phyloP scores from a whole-genome alignment of 768 basidiomycete genomes.

The Suillus americanus region DNA sequence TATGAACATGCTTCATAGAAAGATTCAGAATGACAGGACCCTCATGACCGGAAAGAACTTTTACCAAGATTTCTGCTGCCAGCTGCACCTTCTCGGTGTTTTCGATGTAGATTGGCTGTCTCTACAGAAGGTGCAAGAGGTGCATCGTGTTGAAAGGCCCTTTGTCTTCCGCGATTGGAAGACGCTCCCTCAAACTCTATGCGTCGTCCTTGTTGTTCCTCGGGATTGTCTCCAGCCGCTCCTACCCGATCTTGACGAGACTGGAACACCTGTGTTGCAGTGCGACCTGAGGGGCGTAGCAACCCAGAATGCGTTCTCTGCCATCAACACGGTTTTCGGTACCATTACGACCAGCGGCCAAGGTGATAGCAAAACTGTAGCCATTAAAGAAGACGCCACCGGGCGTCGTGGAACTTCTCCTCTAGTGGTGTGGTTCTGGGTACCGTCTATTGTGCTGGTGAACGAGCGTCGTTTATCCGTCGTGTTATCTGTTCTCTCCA shows the following conservation, averaged over 20 bases:
- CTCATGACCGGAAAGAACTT: constrained; percentile 29
- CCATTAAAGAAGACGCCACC: constrained; percentile 16
- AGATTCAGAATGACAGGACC: constrained; percentile 12
- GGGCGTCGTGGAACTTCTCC: constrained; percentile 18
- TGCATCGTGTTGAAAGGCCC: constrained; percentile 9
- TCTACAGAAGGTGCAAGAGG: constrained; percentile 9
- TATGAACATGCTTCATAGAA: constrained; percentile 34
- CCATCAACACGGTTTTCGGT: constrained; percentile 22
- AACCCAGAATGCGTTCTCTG: constrained; percentile 17
- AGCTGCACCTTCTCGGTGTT: constrained; percentile 42
- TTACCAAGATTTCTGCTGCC: constrained; percentile 48
- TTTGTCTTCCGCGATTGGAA: constrained; percentile 32
- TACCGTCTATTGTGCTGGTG: constrained; percentile 13
- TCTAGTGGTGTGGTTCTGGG: constrained; percentile 23
- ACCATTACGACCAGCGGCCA: constrained; percentile 16
- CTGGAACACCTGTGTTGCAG: constrained; percentile 19
- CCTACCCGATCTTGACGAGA: constrained; percentile 21
- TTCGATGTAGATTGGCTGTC: constrained; percentile 29
- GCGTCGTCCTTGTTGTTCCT: constrained; percentile 34
- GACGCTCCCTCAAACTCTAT: constrained; percentile 29
- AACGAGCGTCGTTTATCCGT: constrained; percentile 15
- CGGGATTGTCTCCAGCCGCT: constrained; percentile 22
- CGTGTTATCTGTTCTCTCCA: constrained; percentile 18
- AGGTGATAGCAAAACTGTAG: constrained; percentile 17
- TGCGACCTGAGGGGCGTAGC: constrained; percentile 18